Base-by-base conservation (phyloP, 2,329 filamentous ascomycete genomes). In the Curvularia spicifera region DNA sequence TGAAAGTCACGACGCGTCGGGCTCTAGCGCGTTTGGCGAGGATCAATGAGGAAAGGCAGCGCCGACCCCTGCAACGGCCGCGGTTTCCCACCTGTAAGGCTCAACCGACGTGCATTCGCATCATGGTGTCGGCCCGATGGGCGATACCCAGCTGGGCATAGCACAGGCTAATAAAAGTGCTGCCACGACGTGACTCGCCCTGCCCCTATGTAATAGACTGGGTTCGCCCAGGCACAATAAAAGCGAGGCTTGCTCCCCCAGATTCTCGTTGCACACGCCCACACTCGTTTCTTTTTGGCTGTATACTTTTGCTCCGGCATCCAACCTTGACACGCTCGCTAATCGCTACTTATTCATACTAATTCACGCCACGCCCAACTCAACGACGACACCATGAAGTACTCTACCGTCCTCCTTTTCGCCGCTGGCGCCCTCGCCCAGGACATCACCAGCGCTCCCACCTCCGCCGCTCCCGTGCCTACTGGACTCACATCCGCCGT, bases 341-440 rank as follows among this genome's bases (percentile, higher is more conserved):
- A 55, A 59, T 49, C 46, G 4, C 52, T 51, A 31, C 51, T 28
- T 67, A 65, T 28, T 43, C 50, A 55, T 60, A 60, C 58, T 66
- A 67, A 69, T 68, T 56, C 53, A 57, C 56, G 48, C 52, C 35
- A 50, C 61, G 44, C 59, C 20, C 40, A 56, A 62, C 59, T 47
- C 58, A 51, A 48, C 26, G 61, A 53, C 72, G 61, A 53, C 72
- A 78, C 60, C 55, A 79, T 79, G 77, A 78, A 78, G 74, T 78
- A 81, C 76, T 77, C 79, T 59, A 61, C 80, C 64, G 73, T 81
- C 64, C 65, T 83, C 61, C 75, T 79, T 60, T 74, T 85, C 61
- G 71, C 78, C 64, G 78, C 76, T 64, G 70, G 80, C 65, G 80
- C 73, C 48, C 74, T 78, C 53, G 81, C 81, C 56, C 77, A 81